Conservation (phyloP, 2,329 filamentous ascomycete species). For the Pestalotiopsis sp. region DNA sequence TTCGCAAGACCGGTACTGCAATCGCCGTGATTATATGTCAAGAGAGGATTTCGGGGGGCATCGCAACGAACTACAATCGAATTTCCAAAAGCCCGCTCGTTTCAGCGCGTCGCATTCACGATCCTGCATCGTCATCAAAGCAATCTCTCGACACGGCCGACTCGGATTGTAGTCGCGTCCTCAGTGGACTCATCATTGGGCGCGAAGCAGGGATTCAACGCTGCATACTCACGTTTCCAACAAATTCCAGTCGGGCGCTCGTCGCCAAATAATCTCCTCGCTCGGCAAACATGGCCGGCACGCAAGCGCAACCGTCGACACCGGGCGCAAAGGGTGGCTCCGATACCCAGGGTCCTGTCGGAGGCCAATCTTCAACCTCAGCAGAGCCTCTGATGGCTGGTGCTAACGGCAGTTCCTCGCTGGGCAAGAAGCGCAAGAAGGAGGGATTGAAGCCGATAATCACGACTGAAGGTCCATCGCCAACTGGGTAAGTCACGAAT, state of each 20-base stretch:
- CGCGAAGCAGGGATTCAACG: not conserved
- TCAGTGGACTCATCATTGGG: not conserved
- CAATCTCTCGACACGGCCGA: not conserved
- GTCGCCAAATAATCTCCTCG: not conserved
- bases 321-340: not conserved
- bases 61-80: not conserved
- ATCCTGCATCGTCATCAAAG: not conserved
- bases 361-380: not conserved
- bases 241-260: not conserved
- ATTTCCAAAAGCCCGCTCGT: not conserved
- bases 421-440: constrained; percentile 75
- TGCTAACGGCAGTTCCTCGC: constrained; percentile 32
- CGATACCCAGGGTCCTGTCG: not conserved
- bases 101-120: constrained; percentile 5
- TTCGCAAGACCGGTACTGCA: not conserved
- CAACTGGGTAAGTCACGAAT: constrained; percentile 30
- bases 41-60: not conserved
- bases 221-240: not conserved
- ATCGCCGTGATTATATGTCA: not conserved
- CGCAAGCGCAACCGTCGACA: constrained; percentile 1
- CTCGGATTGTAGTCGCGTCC: not conserved
- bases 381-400: constrained; percentile 31
- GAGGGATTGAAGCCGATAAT: constrained; percentile 75
- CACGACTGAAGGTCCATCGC: constrained; percentile 62
- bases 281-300: constrained; percentile 25